These are phyloP conservation scores for Copromyces sp. DNA, from an alignment of 495 filamentous ascomycete genomes.

Conservation along the genomic window DNA sequence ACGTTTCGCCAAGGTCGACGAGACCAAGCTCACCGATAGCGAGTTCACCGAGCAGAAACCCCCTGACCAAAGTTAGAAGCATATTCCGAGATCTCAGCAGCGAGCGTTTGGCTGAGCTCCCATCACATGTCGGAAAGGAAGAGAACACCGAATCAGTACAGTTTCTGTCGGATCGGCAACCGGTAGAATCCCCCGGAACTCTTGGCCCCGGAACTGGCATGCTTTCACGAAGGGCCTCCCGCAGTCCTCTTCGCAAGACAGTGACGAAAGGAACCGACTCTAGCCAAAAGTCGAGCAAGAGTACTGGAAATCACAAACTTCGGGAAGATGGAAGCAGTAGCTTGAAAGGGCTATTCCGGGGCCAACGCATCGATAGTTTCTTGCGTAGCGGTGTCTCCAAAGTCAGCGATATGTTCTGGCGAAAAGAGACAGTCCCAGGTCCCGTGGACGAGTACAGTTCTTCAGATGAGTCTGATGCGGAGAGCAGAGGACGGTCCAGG, in stretches of 20 bases:
- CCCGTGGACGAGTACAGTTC: constrained; percentile 17
- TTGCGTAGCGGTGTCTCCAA: constrained; percentile 39
- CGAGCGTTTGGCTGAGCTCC: constrained; percentile 22
- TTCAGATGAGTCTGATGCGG: constrained; percentile 32
- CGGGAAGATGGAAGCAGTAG: constrained; percentile 32
- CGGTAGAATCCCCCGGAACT: constrained; percentile 14
- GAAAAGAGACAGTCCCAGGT: constrained; percentile 24
- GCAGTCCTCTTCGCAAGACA: constrained; percentile 29
- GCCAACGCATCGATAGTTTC: constrained; percentile 37
- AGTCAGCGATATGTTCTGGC: constrained; percentile 39
- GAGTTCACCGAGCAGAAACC: constrained; percentile 33
- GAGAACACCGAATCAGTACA: constrained; percentile 7
- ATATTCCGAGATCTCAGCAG: constrained; percentile 40
- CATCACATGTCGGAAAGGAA: constrained; percentile 15
- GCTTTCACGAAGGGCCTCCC: constrained; percentile 20
- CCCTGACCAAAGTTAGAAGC: constrained; percentile 33
- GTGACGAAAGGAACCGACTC: constrained; percentile 18
- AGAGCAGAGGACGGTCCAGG: constrained; percentile 25
- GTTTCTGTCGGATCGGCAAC: constrained; percentile 8
- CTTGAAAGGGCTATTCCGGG: constrained; percentile 33
- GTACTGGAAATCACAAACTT: constrained; percentile 26
- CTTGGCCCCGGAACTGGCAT: constrained; percentile 8
- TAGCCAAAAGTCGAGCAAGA: constrained; percentile 30
- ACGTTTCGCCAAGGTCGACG: constrained; percentile 33
- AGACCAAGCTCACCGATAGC: constrained; percentile 15